phyloP scores from a whole-genome alignment of 371 early-diverging fungal species.

The Smittium culicis region DNA sequence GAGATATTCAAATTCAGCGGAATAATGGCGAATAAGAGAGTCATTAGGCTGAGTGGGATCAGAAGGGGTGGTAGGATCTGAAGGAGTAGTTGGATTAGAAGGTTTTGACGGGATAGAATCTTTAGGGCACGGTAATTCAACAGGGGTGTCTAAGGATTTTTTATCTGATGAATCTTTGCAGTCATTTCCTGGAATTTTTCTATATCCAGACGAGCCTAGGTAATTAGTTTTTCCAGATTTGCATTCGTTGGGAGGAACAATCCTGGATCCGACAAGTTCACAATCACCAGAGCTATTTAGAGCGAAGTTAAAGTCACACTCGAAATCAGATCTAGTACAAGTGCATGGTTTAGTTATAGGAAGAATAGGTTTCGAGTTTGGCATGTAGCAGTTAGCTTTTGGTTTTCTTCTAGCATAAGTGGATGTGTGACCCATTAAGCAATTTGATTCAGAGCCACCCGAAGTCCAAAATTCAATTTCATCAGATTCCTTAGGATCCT shows the following conservation, averaged over 20 bases:
- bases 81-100: background rate
- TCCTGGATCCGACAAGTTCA: constrained; percentile 37
- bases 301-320: constrained; percentile 79
- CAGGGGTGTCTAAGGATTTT: constrained; percentile 45
- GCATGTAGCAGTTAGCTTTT: constrained; percentile 65
- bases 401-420: constrained; percentile 60
- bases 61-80: background rate
- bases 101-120: background rate
- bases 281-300: constrained; percentile 39
- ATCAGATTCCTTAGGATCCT: constrained; percentile 33
- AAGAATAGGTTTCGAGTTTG: constrained; percentile 43
- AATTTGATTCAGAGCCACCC: constrained; percentile 39
- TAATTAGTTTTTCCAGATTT: constrained; percentile 45
- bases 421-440: constrained; percentile 74
- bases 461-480: constrained; percentile 75
- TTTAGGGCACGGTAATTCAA: constrained; percentile 41
- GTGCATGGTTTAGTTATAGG: constrained; percentile 46
- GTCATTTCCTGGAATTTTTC: constrained; percentile 66
- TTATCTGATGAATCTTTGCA: constrained; percentile 39
- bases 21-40: constrained; percentile 35
- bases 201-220: constrained; percentile 71
- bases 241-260: constrained; percentile 41
- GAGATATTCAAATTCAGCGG: constrained; percentile 13
- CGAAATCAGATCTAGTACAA: constrained; percentile 74
- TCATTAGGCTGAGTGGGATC: constrained; percentile 26